These are phyloP conservation scores for Pythium utonaiense DNA, from an alignment of 352 stramenopile genomes.

Conservation along the genomic window DNA sequence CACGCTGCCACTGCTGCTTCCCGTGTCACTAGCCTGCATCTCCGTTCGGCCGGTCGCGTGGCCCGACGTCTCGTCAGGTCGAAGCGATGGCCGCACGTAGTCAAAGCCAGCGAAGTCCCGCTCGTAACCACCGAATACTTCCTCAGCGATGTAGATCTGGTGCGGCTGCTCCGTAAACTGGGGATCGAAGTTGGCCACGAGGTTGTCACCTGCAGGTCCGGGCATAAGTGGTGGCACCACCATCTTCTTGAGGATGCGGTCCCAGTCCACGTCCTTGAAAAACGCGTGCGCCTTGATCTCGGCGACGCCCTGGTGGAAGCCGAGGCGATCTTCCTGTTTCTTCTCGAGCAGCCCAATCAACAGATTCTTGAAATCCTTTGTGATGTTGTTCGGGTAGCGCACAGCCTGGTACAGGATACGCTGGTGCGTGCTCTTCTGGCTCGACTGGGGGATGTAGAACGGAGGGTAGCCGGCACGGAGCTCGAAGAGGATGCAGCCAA, in stretches of 20 bases:
- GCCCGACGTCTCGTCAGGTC: conserved; percentile 5
- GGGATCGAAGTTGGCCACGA: conserved; percentile 84
- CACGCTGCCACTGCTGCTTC: conserved; percentile 32
- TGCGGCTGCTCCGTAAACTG: conserved; percentile 85
- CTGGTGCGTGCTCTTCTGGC: conserved; percentile 86
- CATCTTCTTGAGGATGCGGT: conserved; percentile 66
- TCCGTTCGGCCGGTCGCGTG: conserved; percentile 21
- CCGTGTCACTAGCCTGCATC: conserved; percentile 20
- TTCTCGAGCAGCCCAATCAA: conserved; percentile 73
- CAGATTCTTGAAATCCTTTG: conserved; percentile 69
- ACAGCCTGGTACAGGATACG: conserved; percentile 88
- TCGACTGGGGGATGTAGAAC: conserved; percentile 90
- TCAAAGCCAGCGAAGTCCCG: conserved; percentile 84
- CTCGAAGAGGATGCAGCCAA: conserved; percentile 93
- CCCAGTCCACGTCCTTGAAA: conserved; percentile 77
- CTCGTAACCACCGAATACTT: conserved; percentile 60
- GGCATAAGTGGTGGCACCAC: conserved; percentile 58
- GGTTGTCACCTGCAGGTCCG: conserved; percentile 52
- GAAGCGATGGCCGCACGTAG: conserved; percentile 50
- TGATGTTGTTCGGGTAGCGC: conserved; percentile 82
- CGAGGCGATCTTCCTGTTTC: conserved; percentile 76
- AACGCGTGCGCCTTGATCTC: conserved; percentile 76
- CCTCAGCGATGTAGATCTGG: conserved; percentile 70
- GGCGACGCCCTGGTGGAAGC: conserved; percentile 46
- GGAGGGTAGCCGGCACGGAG: conserved; percentile 89